Base-by-base conservation (phyloP, 2,329 filamentous ascomycete species). In the Sphaerulina musiva region DNA sequence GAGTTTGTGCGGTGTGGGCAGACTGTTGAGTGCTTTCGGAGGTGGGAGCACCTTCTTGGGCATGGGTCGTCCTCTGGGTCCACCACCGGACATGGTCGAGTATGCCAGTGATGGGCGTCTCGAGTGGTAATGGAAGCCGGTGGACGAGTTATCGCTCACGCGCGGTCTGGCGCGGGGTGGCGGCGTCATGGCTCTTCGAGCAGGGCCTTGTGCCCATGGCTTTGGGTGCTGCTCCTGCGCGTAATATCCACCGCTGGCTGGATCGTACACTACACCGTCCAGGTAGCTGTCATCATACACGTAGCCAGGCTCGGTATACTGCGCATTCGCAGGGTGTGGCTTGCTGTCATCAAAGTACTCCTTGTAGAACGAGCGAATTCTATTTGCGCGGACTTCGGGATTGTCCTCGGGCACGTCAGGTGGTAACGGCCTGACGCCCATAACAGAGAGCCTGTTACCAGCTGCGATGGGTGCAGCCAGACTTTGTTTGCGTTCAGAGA, bases 291-390 rank as follows among this genome's bases (percentile, higher is more conserved):
- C 87, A 64, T 91, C 87, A 58, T 87, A 56, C 17, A 48, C 46
- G 31, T 47, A 50, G 9, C 53, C 48, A 11, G 42, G 54, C 14
- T 50, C 47, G 12, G 50, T 85, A 70, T 91, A 66, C 26, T 65
- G 59, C 14, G 57, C 64, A 29, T 58, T 47, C 4, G 57, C 65
- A 10, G 69, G 68, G 41, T 73, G 74, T 2, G 74, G 71, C 68
- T 83, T 87, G 55, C 78, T 82, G 41, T 96, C 92, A 62, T 97
- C 93, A 64, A 98, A 98, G 75, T 98, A 98, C 69, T 98, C 93
- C 76, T 96, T 96, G 77, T 98, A 98, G 76, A 98, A 98, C 3
- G 93, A 98, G 70, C 93, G 83, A 62, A 98, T 98, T 55, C 93
- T 85, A 76, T 96, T 97, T 60, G 93, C 93, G 65, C 93, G 84